Evolutionary conservation across 257 asterid genomes (phyloP).

Genomic region (Capsicum rhomboideum): DNA sequence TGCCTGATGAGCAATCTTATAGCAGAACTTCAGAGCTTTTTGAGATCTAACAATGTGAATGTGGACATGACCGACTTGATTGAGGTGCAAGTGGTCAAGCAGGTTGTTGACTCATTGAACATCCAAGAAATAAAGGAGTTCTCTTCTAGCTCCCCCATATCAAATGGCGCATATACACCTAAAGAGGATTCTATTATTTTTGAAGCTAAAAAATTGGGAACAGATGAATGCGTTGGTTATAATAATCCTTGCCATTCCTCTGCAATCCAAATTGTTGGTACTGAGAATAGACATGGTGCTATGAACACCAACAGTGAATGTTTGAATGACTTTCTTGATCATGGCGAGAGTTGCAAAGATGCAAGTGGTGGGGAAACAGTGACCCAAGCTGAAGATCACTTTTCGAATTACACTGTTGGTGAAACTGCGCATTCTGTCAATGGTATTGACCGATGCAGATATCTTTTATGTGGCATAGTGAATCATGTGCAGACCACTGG

Average conservation of each 20-base stretch:
- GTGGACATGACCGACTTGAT: background rate
- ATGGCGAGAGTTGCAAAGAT: background rate
- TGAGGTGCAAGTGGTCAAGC: constrained; percentile 3
- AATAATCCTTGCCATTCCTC: constrained; percentile 4
- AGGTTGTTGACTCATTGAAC: background rate
- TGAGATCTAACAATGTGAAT: constrained; percentile 9
- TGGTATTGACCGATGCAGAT: background rate
- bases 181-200: background rate
- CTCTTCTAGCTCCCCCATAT: background rate
- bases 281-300: background rate
- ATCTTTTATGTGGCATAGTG: background rate
- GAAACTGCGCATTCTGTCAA: constrained; percentile 7
- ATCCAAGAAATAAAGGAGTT: constrained; percentile 11
- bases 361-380: constrained; percentile 8
- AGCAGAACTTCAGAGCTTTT: constrained; percentile 20
- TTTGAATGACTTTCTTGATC: background rate
- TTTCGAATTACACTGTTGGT: background rate
- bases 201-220: constrained; percentile 5
- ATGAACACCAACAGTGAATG: background rate
- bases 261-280: background rate
- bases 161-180: background rate
- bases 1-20: constrained; percentile 26
- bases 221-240: background rate
- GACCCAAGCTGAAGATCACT: constrained; percentile 8
- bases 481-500: background rate